Conservation (phyloP, 345 rosid species). For the Hevea brasiliensis region DNA sequence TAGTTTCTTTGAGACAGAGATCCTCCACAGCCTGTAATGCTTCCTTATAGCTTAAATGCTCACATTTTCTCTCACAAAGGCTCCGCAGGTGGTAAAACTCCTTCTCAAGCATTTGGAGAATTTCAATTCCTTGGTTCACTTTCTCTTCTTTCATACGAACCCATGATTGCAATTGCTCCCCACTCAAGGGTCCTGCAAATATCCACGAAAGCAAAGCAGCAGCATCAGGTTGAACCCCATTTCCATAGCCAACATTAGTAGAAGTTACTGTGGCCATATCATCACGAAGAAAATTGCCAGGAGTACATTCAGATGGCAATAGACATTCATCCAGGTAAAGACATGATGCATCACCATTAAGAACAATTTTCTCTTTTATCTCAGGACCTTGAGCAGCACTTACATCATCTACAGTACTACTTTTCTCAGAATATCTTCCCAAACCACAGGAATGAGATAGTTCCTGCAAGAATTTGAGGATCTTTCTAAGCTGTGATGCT, state of each 20-base stretch:
- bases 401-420: constrained; percentile 42
- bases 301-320: constrained; percentile 39
- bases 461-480: constrained; percentile 86
- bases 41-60: constrained; percentile 75
- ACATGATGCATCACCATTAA: constrained; percentile 57
- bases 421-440: constrained; percentile 68
- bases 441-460: constrained; percentile 71
- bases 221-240: constrained; percentile 36
- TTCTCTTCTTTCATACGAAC: constrained; percentile 65
- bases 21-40: constrained; percentile 81
- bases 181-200: constrained; percentile 72
- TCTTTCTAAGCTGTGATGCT: constrained; percentile 71
- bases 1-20: constrained; percentile 78
- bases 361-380: constrained; percentile 61
- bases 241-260: constrained; percentile 33
- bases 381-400: constrained; percentile 37
- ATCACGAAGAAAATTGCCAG: constrained; percentile 22
- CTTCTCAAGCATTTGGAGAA: constrained; percentile 73
- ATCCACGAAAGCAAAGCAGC: constrained; percentile 80
- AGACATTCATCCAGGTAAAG: constrained; percentile 62
- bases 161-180: constrained; percentile 69
- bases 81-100: constrained; percentile 71
- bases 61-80: constrained; percentile 80
- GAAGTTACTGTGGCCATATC: constrained; percentile 32
- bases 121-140: constrained; percentile 69